Evolutionary conservation across 2,329 filamentous ascomycete genomes (phyloP).

Genomic region (Fusarium sp.): DNA sequence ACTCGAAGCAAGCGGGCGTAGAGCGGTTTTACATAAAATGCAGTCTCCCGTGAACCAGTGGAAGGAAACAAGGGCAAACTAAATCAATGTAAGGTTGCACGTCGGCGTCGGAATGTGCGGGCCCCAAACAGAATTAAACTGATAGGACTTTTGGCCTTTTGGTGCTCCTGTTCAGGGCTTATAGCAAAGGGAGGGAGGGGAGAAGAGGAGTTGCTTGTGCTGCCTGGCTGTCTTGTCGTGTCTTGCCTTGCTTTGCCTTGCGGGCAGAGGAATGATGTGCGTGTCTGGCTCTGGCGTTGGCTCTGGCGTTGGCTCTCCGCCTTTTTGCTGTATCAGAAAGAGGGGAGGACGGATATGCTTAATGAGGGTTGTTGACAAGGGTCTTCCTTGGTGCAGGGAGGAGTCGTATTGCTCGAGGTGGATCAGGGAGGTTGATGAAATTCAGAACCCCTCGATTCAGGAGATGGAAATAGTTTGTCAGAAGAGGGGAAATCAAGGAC

Average conservation of each 20-base stretch:
- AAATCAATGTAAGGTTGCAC: conserved; percentile 28
- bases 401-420: conserved; percentile 10
- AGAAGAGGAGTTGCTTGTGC: conserved; percentile 39
- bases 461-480: not conserved
- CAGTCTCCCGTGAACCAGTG: conserved; percentile 30
- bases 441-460: not conserved
- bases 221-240: not conserved
- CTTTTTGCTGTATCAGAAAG: conserved; percentile 8
- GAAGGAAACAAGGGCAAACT: conserved; percentile 40
- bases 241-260: not conserved
- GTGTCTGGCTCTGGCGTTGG: conserved; percentile 43
- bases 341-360: conserved; percentile 16
- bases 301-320: conserved; percentile 11
- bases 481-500: not conserved
- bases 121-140: conserved; percentile 19
- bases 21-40: conserved; percentile 40
- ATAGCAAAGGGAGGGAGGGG: conserved; percentile 39
- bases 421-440: conserved; percentile 16
- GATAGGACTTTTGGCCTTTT: conserved; percentile 4
- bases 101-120: conserved; percentile 41
- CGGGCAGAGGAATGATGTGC: conserved; percentile 38
- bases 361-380: conserved; percentile 20
- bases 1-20: conserved; percentile 24
- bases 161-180: conserved; percentile 32
- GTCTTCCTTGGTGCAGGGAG: conserved; percentile 15